Conservation (phyloP, 2,329 filamentous ascomycete genomes). For the Graphilbum sp. region DNA sequence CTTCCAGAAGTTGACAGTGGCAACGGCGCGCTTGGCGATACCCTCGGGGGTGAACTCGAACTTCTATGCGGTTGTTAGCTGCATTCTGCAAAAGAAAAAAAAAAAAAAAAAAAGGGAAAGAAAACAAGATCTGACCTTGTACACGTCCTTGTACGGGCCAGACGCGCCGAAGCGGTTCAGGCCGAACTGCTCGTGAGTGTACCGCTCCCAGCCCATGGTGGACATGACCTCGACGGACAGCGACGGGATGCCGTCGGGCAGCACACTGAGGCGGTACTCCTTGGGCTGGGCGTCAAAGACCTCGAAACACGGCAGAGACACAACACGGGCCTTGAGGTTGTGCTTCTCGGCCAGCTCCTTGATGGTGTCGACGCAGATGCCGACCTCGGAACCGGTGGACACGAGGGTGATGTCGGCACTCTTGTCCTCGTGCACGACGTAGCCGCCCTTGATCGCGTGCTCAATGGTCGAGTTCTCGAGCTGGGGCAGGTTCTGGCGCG, state of each 20-base stretch:
- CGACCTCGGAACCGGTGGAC: conserved; percentile 91
- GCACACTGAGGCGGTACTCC: conserved; percentile 84
- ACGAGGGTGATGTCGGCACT: conserved; percentile 78
- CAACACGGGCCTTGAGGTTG: conserved; percentile 74
- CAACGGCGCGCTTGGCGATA: conserved; percentile 82
- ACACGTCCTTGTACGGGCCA: conserved; percentile 94
- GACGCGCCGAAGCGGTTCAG: conserved; percentile 98
- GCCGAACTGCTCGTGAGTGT: conserved; percentile 98
- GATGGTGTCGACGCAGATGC: conserved; percentile 81
- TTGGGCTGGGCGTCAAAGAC: conserved; percentile 88
- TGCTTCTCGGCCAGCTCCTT: conserved; percentile 84
- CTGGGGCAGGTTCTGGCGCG: conserved; percentile 95
- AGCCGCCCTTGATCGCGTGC: conserved; percentile 85
- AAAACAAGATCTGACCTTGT: conserved; percentile 48
- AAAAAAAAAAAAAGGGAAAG: neutral
- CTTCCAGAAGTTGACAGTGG: conserved; percentile 97
- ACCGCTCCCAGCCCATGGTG: conserved; percentile 97
- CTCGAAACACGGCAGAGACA: conserved; percentile 93
- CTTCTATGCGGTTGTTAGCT: conserved; percentile 47
- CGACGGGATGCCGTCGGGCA: conserved; percentile 86
- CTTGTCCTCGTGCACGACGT: conserved; percentile 72
- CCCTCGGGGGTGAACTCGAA: conserved; percentile 99
- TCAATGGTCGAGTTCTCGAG: conserved; percentile 87
- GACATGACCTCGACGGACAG: conserved; percentile 93
- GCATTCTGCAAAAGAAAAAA: too few relatives aligned